Base-by-base conservation (phyloP, 75 land plant species). In the Larix kaempferi region DNA sequence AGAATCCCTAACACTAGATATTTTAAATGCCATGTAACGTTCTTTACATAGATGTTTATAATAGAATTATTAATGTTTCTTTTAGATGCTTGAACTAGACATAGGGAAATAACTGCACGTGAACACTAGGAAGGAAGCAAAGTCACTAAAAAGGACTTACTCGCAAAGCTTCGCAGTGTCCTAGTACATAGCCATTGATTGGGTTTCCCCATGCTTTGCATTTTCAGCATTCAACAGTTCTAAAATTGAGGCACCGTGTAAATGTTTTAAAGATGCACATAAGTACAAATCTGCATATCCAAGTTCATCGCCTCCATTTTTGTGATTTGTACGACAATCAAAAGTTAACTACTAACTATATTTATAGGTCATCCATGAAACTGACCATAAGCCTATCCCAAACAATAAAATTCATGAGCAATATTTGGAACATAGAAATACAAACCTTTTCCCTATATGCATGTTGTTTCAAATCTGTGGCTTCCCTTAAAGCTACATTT, bases 181-280 rank as follows among this genome's bases (percentile, higher is more conserved):
- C 19, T 8, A 1, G 44, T 27, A 67, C 71, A 67, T 19, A 19
- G 49, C 71, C 71, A 67, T 19, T 3, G 49, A 67, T 67, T 39
- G 21, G 8, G 35, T 39, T 67, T 35, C 41, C 71, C 41, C 11
- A 10, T 67, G 41, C 49, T n/a, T 67, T 37, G 41, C 71, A 67
- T 49, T 67, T 19, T 19, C 71, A 67, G 49, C 71, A 67, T 16
- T 37, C 44, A 67, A 67, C 2, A 7, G 49, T 33, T 67, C 71
- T 37, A 67, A 67, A 21, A 67, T 67, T 39, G 71, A 67, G 44
- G 71, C 71, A 67, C 71, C 21, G 29, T 39, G 49, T 7, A 67
- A 44, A 37, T 37, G 39, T 67, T 67, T 67, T 6, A 67, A 67
- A 67, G 71, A 67, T 35, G 71, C 49, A 21, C 22, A 23, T 3